Percentiles rank a stretch among this genome's conserved stretches.
Conservation (phyloP, 352 stramenopile genomes). For the Pythium volutum region DNA sequence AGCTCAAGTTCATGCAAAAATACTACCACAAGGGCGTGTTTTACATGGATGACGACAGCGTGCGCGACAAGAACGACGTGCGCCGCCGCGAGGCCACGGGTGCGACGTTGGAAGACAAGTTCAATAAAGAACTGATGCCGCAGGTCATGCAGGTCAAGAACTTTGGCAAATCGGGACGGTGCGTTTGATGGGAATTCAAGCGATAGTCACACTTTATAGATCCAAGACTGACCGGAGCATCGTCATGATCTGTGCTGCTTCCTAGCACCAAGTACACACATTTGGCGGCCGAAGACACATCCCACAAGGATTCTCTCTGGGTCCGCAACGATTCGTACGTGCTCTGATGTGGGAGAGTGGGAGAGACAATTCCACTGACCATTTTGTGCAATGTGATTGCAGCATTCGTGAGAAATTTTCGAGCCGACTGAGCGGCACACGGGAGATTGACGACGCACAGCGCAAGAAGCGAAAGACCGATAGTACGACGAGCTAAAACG, state of each 20-base stretch:
- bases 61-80: constrained; percentile 88
- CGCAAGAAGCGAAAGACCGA: constrained; percentile 45
- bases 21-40: constrained; percentile 99
- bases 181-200: too few species aligned
- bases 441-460: constrained; percentile 48
- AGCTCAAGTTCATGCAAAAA: constrained; percentile 96
- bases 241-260: not conserved
- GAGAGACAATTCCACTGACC: not conserved
- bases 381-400: not conserved
- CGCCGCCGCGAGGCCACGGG: constrained; percentile 87
- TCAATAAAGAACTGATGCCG: constrained; percentile 93
- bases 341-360: not conserved
- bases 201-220: too few species aligned
- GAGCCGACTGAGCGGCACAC: constrained; percentile 68
- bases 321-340: constrained; percentile 59
- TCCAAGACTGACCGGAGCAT: not conserved
- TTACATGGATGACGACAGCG: constrained; percentile 95
- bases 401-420: constrained; percentile 83
- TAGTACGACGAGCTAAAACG: not conserved
- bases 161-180: constrained; percentile 95
- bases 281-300: constrained; percentile 97
- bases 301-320: constrained; percentile 76
- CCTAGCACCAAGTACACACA: constrained; percentile 97
- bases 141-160: constrained; percentile 98
- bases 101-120: constrained; percentile 91